Evolutionary conservation across 2,329 filamentous ascomycete genomes (phyloP), one percentile per base, ranked within the genome.

Genomic region (Raffaelea ambrosiae): DNA sequence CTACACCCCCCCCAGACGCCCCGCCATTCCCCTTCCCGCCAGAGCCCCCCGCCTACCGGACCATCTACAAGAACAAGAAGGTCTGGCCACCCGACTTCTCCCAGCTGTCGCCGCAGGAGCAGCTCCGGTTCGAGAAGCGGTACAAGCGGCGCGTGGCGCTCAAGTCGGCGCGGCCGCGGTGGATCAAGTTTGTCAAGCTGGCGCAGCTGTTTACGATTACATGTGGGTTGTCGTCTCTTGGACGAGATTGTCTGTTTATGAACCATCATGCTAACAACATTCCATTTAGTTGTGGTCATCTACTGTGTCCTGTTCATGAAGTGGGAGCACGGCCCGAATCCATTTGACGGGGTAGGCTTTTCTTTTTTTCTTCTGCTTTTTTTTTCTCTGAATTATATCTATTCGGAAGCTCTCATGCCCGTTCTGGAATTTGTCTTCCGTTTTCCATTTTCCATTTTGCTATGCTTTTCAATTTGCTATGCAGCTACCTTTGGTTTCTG

Each of bases 21-120:
- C 14, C 35, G 14, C 5, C 16, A n/a, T 14, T 38, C 7, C 35
- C 7, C 14, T 38, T 19, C 35, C 13, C 26, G n/a, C 22, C 40
- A n/a, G 10, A 23, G 13, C 19, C 46, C 1, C 31, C 35, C 5
- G 7, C n/a, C 26, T 22, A 9, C 13, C 33, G 1, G 38, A 41
- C 9, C 20, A 26, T 33, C 44, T 83, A 79, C 67, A 77, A 71
- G 58, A 77, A 81, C 43, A 83, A 86, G 65, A 86, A 84, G 61
- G 69, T 79, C 54, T 91, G 86, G 86, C 86, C 86, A 49, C 86
- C 86, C 13, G 81, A 89, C 64, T 86, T 91, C 64, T 68, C 73
- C 53, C 76, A 79, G 60, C 74, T 91, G 50, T 79, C 79, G 35
- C 68, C 73, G 42, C 84, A 85, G 63, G 80, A 89, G 59, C 83